A percentile compares a stretch with the other conserved stretches of the same genome.
These are phyloP conservation scores for Pyracantha coccinea DNA, from an alignment of 331 rosid species.

Conservation along the genomic window DNA sequence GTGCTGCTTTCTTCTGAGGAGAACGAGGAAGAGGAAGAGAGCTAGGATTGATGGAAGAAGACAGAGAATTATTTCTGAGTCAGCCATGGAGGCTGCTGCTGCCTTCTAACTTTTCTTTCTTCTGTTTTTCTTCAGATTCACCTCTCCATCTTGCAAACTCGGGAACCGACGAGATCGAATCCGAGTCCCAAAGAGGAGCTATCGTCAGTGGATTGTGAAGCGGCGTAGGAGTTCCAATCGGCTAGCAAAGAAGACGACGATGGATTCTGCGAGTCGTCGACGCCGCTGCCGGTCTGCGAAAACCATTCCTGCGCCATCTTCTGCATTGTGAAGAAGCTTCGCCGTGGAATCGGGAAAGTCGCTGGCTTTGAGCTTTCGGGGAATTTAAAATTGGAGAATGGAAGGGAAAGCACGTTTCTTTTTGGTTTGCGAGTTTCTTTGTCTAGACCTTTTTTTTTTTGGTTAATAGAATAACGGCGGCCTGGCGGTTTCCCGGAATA, in stretches of 20 bases:
- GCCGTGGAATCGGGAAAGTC: constrained; percentile 8
- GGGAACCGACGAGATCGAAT: constrained; percentile 79
- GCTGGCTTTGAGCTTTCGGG: neutral
- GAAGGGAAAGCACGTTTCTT: neutral
- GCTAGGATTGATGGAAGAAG: constrained; percentile 52
- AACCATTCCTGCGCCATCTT: constrained; percentile 92
- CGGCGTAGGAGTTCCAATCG: constrained; percentile 82
- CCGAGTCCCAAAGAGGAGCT: constrained; percentile 30
- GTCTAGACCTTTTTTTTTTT: no score
- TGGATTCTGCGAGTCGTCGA: constrained; percentile 32
- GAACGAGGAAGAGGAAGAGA: constrained; percentile 41
- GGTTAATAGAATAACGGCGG: neutral
- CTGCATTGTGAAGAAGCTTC: constrained; percentile 33
- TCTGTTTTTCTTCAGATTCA: neutral
- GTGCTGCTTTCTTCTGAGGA: constrained; percentile 42
- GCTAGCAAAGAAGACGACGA: constrained; percentile 50
- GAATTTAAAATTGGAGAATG: neutral
- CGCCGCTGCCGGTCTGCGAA: constrained; percentile 21
- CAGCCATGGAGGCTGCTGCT: constrained; percentile 46
- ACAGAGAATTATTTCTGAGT: constrained; percentile 38
- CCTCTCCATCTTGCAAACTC: no score
- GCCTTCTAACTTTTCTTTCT: neutral
- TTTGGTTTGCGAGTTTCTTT: neutral
- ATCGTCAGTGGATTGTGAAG: constrained; percentile 49
- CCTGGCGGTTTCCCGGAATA: neutral